A percentile compares a stretch with the other conserved stretches of the same genome.
These are phyloP conservation scores for Chytriomyces sp. DNA, from an alignment of 192 early-diverging fungal genomes.

Conservation along the genomic window DNA sequence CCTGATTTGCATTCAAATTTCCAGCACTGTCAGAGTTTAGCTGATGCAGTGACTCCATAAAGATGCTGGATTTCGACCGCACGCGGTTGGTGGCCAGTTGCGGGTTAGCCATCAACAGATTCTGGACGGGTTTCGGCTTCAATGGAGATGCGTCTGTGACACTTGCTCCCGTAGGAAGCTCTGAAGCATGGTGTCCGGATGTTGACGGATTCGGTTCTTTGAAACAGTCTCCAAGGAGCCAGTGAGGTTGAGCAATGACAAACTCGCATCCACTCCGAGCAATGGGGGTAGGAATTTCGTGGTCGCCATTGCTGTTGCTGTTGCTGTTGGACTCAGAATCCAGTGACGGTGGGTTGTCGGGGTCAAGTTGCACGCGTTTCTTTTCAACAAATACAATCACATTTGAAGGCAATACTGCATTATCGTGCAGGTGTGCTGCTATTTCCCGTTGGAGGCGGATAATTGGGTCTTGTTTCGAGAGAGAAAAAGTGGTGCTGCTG, in stretches of 20 bases:
- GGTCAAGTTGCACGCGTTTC: neutral
- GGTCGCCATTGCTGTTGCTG: too few species aligned
- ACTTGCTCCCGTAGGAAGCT: too few species aligned
- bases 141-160: neutral
- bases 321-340: neutral
- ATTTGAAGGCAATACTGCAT: neutral
- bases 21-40: neutral
- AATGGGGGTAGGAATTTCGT: neutral
- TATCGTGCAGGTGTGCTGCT: neutral
- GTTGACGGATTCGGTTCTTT: neutral
- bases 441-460: neutral
- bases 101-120: neutral
- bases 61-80: neutral
- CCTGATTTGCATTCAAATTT: neutral
- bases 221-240: neutral
- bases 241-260: neutral
- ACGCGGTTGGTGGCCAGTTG: neutral
- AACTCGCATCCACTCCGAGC: neutral
- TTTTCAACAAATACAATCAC: slow-evolving; percentile 1
- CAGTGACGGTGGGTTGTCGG: neutral
- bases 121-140: neutral
- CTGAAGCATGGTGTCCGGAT: neutral
- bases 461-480: neutral
- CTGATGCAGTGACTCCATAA: neutral
- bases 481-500: neutral